phyloP scores from a whole-genome alignment of 1,284 basidiomycete species.

The Cutaneotrichosporon mucoides region DNA sequence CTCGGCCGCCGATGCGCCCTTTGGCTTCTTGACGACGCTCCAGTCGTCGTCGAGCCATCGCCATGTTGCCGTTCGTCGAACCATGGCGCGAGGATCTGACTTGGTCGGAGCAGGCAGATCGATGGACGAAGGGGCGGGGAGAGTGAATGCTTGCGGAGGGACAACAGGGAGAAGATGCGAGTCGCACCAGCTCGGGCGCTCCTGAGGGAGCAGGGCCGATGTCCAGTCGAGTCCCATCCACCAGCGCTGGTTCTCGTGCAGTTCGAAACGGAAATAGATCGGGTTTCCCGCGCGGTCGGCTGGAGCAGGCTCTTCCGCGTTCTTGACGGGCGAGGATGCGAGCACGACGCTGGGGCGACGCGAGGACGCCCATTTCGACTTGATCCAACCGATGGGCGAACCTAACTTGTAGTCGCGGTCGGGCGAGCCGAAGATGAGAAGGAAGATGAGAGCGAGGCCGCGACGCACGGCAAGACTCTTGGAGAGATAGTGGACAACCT shows the following conservation, averaged over 20 bases:
- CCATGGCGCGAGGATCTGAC: constrained; percentile 37
- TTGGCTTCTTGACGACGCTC: constrained; percentile 54
- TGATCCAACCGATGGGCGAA: constrained; percentile 39
- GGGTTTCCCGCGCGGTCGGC: constrained; percentile 28
- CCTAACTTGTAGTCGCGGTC: constrained; percentile 28
- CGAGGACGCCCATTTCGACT: constrained; percentile 44
- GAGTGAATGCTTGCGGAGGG: constrained; percentile 48
- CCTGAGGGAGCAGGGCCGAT: constrained; percentile 79
- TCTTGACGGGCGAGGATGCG: constrained; percentile 18
- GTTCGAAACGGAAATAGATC: constrained; percentile 74
- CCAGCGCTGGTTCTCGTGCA: constrained; percentile 95
- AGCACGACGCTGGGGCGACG: constrained; percentile 42
- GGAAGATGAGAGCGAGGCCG: constrained; percentile 33
- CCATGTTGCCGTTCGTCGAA: constrained; percentile 73
- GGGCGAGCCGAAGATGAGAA: constrained; percentile 46
- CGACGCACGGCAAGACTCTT: constrained; percentile 41
- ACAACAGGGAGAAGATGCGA: constrained; percentile 55
- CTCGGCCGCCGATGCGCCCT: background rate
- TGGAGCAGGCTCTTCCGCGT: constrained; percentile 22
- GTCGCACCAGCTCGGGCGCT: constrained; percentile 77
- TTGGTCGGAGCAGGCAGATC: constrained; percentile 44
- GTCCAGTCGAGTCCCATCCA: constrained; percentile 73
- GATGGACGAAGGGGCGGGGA: constrained; percentile 52
- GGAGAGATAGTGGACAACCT: constrained; percentile 34
- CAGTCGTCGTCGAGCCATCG: constrained; percentile 83